Conservation (phyloP, 768 basidiomycete species). For the Suillus brevipes region DNA sequence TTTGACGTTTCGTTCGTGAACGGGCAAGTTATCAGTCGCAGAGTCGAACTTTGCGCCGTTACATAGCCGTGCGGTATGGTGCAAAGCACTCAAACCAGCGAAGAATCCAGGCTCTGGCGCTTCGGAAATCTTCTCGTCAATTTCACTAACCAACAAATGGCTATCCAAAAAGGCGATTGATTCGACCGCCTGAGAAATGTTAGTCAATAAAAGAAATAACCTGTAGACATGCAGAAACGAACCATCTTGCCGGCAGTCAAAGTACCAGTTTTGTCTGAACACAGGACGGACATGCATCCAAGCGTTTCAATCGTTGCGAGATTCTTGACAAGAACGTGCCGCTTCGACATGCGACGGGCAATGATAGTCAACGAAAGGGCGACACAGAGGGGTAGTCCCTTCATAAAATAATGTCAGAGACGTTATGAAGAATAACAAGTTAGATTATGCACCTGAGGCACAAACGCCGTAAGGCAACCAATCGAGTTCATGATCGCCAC, state of each 20-base stretch:
- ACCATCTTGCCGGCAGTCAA: constrained; percentile 52
- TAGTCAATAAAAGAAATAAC: not conserved
- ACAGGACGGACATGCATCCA: constrained; percentile 51
- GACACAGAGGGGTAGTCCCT: constrained; percentile 44
- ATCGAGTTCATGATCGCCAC: constrained; percentile 39
- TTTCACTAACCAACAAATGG: constrained; percentile 21
- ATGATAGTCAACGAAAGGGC: constrained; percentile 52
- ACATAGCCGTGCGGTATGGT: constrained; percentile 52
- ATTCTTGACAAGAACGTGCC: constrained; percentile 50
- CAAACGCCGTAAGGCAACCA: constrained; percentile 40
- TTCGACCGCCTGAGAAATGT: constrained; percentile 36
- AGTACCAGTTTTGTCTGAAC: constrained; percentile 59
- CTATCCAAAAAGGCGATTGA: constrained; percentile 39
- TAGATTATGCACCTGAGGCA: constrained; percentile 36
- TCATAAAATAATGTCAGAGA: not conserved
- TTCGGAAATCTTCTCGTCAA: constrained; percentile 17
- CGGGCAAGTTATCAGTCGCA: constrained; percentile 21
- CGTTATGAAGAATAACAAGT: not conserved
- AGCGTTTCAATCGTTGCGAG: constrained; percentile 56
- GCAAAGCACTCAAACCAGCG: constrained; percentile 31
- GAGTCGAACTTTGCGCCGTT: constrained; percentile 55
- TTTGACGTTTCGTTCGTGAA: constrained; percentile 37
- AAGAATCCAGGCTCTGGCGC: constrained; percentile 15
- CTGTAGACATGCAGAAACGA: constrained; percentile 4
- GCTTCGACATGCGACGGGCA: constrained; percentile 48